Evolutionary conservation across 2,329 filamentous ascomycete genomes (phyloP), one percentile per base, ranked within the genome.

Genomic region (Aspergillus nomiae): DNA sequence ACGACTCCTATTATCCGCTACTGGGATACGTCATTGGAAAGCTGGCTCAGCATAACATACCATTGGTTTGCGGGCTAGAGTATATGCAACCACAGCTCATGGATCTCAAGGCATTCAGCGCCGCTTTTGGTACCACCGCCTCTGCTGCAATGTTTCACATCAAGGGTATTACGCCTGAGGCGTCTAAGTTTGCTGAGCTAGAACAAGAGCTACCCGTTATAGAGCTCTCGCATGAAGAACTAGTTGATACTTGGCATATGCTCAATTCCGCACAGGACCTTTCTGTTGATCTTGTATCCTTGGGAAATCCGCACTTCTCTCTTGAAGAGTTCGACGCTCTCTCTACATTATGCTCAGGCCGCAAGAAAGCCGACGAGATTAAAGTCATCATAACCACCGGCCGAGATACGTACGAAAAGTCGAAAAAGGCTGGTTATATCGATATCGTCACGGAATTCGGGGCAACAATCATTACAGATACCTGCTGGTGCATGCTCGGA

Each of bases 281-380:
- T 4, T 56, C 67, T 0, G 71, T 83, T 1, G 73, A 75, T 16
- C 65, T 84, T 0, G 56, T 82, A 0, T 83, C 80, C 1, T 69
- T 83, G 0, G 81, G 81, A 1, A 83, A 82, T 48, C 81, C 81
- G 1, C 81, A 83, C 59, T 82, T 82, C 60, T 78, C 80, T 0
- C 60, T 77, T 0, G 67, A 70, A 5, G 80, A 83, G 60, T 71
- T 81, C 9, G 58, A 57, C 4, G 67, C 63, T 5, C 73, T 82
- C 3, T 67, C 71, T 0, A n/a, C 43, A 0, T 69, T 82, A 8
- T 77, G 74, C 36, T 26, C 55, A 2, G 69, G 69, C 0, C 69
- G 69, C 4, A 68, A 8, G 0, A 81, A 76, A 61, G 26, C 21
- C 5, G 26, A 50, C 0, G 11, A 26, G 0, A 56, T 68, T 1